These are phyloP conservation scores for Aureobasidium lini DNA, from an alignment of 2,329 filamentous ascomycete species.

Conservation along the genomic window DNA sequence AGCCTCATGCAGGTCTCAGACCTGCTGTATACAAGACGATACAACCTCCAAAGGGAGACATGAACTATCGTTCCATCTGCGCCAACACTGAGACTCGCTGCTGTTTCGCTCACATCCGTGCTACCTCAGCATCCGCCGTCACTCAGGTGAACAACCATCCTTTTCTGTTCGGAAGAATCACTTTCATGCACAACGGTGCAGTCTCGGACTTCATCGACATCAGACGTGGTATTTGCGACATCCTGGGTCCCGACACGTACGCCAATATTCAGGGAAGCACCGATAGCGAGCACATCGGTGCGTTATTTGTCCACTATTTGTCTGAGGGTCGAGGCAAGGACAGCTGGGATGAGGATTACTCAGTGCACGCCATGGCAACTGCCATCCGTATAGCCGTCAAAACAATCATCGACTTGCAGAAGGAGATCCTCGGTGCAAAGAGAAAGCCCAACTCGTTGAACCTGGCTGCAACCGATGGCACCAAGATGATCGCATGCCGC, in stretches of 20 bases:
- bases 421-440: constrained; percentile 33
- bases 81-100: constrained; percentile 43
- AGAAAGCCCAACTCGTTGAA: constrained; percentile 45
- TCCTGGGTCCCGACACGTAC: constrained; percentile 42
- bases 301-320: constrained; percentile 41
- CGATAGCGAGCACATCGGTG: constrained; percentile 47
- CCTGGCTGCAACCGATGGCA: constrained; percentile 45
- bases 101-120: constrained; percentile 48
- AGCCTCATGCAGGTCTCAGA: constrained; percentile 30
- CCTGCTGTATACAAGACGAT: constrained; percentile 47
- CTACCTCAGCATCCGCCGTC: constrained; percentile 41
- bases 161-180: constrained; percentile 47
- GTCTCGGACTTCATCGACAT: constrained; percentile 42
- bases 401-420: constrained; percentile 41
- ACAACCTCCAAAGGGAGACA: constrained; percentile 45
- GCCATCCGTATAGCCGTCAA: constrained; percentile 37
- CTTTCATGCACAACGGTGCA: constrained; percentile 51
- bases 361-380: constrained; percentile 34
- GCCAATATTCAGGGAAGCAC: constrained; percentile 43
- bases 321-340: constrained; percentile 31
- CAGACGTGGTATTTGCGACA: constrained; percentile 38
- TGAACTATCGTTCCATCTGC: constrained; percentile 47
- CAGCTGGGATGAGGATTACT: constrained; percentile 38
- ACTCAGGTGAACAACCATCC: constrained; percentile 48
- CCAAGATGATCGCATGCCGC: constrained; percentile 42